Evolutionary conservation across 306 rosid species (phyloP).

Genomic region (Casuarina cunninghamiana): DNA sequence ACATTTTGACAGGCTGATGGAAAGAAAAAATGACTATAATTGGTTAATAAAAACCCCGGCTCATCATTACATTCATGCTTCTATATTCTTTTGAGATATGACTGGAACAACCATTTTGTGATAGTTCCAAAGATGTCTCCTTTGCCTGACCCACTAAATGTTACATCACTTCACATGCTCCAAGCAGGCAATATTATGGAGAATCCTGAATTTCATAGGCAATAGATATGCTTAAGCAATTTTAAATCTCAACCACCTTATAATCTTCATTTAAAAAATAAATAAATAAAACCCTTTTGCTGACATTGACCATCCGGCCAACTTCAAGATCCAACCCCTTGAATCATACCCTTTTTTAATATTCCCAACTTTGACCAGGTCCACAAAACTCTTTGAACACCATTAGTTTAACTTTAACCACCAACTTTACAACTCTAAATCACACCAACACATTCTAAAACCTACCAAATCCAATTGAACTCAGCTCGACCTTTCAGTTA

Average conservation of each 20-base stretch:
- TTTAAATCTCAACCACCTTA: not conserved
- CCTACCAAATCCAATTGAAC: not conserved
- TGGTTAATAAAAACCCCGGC: not conserved
- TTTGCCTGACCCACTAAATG: not conserved
- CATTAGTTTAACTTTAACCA: not conserved
- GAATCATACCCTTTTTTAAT: too few relatives aligned
- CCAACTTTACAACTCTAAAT: not conserved
- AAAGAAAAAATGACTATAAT: not conserved
- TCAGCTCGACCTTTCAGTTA: too few relatives aligned
- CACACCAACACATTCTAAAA: not conserved
- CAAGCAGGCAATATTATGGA: not conserved
- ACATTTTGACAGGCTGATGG: too few relatives aligned
- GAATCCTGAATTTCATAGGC: conserved; percentile 5
- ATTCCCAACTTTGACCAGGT: too few relatives aligned
- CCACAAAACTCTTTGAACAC: not conserved
- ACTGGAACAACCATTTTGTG: conserved; percentile 16
- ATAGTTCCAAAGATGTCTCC: conserved; percentile 1
- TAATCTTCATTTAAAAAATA: not conserved
- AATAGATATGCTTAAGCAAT: not conserved
- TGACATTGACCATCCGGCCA: not conserved
- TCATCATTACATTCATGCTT: conserved; percentile 15
- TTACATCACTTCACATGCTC: conserved; percentile 7
- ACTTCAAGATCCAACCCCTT: not conserved
- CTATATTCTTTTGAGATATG: conserved; percentile 1
- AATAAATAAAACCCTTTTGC: not conserved